These are phyloP conservation scores for Globisporangium iwayamae DNA, from an alignment of 352 stramenopile genomes.

Conservation along the genomic window DNA sequence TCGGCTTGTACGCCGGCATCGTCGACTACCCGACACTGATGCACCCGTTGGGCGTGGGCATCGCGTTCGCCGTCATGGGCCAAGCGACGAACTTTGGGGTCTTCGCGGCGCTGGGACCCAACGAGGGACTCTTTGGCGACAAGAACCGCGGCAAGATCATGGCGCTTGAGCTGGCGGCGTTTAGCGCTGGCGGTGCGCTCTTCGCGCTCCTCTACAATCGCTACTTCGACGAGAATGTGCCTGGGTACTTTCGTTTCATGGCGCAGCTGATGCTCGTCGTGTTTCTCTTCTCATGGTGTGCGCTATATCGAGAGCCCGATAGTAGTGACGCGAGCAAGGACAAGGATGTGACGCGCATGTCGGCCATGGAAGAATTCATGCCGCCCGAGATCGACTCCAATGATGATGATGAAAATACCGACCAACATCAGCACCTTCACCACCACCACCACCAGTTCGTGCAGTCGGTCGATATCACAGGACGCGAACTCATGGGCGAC, in stretches of 20 bases:
- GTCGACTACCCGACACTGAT: conserved; percentile 26
- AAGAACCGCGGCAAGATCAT: conserved; percentile 70
- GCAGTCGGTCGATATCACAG: conserved; percentile 40
- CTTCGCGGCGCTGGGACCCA: conserved; percentile 64
- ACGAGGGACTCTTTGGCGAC: conserved; percentile 69
- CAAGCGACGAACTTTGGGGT: conserved; percentile 70
- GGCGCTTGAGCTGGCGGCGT: conserved; percentile 56
- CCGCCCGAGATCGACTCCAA: conserved; percentile 13
- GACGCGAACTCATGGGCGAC: conserved; percentile 40
- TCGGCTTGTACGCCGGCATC: conserved; percentile 37
- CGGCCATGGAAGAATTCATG: conserved; percentile 45
- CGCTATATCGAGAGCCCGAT: conserved; percentile 35
- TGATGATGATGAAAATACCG: conserved; percentile 8
- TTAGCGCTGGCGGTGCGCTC: conserved; percentile 63
- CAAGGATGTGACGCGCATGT: conserved; percentile 17
- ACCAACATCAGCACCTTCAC: neutral
- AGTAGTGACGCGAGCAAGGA: neutral
- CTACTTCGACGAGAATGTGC: conserved; percentile 50
- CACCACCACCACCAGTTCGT: neutral
- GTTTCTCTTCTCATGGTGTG: conserved; percentile 50
- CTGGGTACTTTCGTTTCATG: conserved; percentile 70
- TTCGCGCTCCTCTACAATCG: conserved; percentile 67
- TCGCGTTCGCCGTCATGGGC: conserved; percentile 54
- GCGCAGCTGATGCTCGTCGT: conserved; percentile 43
- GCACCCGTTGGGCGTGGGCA: conserved; percentile 44